Conservation (phyloP, 2,329 filamentous ascomycete species). For the Cladophialophora carrionii region DNA sequence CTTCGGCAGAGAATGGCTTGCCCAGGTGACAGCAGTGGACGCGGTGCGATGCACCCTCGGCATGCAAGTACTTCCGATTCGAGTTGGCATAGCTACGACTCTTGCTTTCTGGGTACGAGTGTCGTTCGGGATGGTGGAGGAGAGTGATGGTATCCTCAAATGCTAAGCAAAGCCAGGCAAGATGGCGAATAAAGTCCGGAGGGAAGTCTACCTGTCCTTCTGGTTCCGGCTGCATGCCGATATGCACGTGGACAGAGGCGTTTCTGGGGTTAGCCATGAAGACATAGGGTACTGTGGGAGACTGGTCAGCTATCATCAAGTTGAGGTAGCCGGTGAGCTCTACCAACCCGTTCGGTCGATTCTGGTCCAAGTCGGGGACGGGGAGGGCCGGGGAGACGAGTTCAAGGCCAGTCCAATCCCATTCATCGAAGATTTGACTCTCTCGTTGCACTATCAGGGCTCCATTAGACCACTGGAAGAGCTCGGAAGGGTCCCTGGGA, state of each 20-base stretch:
- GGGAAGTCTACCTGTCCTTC: neutral
- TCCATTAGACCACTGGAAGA: neutral
- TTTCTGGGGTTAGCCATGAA: neutral
- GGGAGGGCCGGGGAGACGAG: constrained; percentile 12
- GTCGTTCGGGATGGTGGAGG: constrained; percentile 26
- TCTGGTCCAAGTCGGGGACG: constrained; percentile 1
- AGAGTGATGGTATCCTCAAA: constrained; percentile 29
- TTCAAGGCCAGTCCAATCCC: constrained; percentile 10
- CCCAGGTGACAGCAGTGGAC: constrained; percentile 1
- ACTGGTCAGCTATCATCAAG: neutral
- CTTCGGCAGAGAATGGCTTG: constrained; percentile 10
- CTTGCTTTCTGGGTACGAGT: constrained; percentile 16
- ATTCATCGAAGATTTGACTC: neutral
- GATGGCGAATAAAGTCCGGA: constrained; percentile 16
- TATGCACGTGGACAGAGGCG: constrained; percentile 3
- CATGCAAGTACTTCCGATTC: neutral
- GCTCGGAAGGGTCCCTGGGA: neutral
- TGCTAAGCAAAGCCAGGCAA: constrained; percentile 23
- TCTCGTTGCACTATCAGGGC: neutral
- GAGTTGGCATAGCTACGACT: neutral
- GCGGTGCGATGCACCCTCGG: neutral
- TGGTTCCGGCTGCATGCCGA: constrained; percentile 1
- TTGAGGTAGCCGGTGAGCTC: constrained; percentile 2
- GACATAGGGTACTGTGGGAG: neutral
- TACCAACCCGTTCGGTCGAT: constrained; percentile 6